Conservation (phyloP, 306 rosid species). For the Aeschynomene evenia region DNA sequence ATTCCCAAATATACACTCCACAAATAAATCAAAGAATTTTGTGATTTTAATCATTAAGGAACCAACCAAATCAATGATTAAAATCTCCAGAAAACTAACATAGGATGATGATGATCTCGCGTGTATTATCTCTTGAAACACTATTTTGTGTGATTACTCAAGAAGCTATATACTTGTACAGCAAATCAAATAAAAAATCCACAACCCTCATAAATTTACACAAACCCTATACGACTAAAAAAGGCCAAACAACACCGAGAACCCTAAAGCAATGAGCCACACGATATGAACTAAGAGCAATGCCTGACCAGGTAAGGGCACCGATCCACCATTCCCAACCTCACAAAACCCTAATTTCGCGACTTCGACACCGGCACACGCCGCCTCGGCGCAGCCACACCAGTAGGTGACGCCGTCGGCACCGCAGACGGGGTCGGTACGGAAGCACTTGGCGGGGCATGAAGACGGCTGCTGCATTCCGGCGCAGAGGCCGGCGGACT, state of each 20-base stretch:
- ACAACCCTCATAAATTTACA: neutral
- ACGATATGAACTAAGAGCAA: slow-evolving; percentile 80
- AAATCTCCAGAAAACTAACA: neutral
- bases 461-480: slow-evolving; percentile 20
- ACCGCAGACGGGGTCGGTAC: slow-evolving; percentile 83
- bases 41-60: neutral
- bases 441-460: slow-evolving; percentile 82
- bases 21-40: neutral
- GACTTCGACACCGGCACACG: slow-evolving; percentile 67
- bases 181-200: neutral
- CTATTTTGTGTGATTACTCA: neutral
- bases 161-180: neutral
- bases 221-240: slow-evolving; percentile 37
- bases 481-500: slow-evolving; percentile 40
- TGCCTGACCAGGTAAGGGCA: slow-evolving; percentile 86
- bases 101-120: neutral
- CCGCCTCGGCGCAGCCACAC: slow-evolving; percentile 91
- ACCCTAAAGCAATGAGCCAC: slow-evolving; percentile 83
- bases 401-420: slow-evolving; percentile 81
- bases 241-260: slow-evolving; percentile 75
- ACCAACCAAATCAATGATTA: neutral
- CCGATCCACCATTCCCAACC: slow-evolving; percentile 76
- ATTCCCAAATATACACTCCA: neutral
- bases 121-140: neutral
- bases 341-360: slow-evolving; percentile 77